Conservation (phyloP, 2,329 filamentous ascomycete species). For the Phialocephala sp. region DNA sequence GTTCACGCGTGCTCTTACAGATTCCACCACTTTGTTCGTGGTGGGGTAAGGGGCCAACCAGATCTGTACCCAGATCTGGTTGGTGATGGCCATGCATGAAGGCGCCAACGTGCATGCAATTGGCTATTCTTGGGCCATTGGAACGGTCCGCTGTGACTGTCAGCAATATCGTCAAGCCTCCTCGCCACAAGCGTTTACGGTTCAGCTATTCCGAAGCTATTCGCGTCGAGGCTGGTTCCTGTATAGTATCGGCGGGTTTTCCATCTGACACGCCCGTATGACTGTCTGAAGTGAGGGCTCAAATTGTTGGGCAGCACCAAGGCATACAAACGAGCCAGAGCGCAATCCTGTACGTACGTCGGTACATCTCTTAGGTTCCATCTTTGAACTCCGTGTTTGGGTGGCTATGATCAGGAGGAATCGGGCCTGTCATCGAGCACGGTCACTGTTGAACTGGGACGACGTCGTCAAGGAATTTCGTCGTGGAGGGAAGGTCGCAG, state of each 20-base stretch:
- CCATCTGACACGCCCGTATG: constrained; percentile 18
- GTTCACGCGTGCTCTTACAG: neutral
- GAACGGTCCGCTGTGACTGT: constrained; percentile 21
- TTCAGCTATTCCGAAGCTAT: constrained; percentile 23
- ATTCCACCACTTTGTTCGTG: constrained; percentile 9
- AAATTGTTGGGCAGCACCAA: constrained; percentile 24
- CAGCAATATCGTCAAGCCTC: constrained; percentile 5
- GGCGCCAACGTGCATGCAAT: constrained; percentile 26
- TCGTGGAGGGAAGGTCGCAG: constrained; percentile 1
- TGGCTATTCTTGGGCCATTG: constrained; percentile 26
- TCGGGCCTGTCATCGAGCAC: constrained; percentile 16
- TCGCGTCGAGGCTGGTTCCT: constrained; percentile 27
- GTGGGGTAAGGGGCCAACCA: constrained; percentile 14
- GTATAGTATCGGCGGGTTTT: constrained; percentile 2
- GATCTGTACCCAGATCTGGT: constrained; percentile 15
- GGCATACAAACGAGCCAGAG: constrained; percentile 12
- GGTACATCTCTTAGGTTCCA: neutral
- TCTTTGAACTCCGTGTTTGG: neutral
- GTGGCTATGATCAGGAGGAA: constrained; percentile 6
- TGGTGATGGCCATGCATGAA: constrained; percentile 21
- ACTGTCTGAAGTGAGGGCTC: constrained; percentile 17
- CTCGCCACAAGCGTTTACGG: constrained; percentile 8
- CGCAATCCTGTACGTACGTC: constrained; percentile 3
- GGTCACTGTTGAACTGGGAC: neutral
- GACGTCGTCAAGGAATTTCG: neutral